Conservation (phyloP, 441 rosid genomes). For the Viola pubescens region DNA sequence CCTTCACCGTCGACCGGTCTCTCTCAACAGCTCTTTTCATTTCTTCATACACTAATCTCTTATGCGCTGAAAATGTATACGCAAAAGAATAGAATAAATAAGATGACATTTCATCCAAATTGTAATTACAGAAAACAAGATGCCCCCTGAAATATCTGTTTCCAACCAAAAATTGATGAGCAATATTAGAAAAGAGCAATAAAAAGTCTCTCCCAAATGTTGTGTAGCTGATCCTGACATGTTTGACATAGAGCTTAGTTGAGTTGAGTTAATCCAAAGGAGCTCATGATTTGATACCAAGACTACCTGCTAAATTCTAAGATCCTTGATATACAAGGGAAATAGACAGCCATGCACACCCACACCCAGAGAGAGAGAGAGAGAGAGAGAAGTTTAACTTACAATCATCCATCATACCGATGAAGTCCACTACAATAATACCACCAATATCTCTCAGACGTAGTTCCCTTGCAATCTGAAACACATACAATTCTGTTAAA, state of each 20-base stretch:
- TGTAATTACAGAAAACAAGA: not conserved
- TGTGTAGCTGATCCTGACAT: too few species aligned
- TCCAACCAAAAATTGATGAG: too few species aligned
- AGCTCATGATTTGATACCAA: not conserved
- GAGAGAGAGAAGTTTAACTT: slow-evolving; percentile 25
- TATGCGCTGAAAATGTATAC: slow-evolving; percentile 55
- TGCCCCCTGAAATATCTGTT: not conserved
- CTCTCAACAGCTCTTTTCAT: slow-evolving; percentile 82
- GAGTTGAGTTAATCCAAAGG: too few species aligned
- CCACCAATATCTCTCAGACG: slow-evolving; percentile 96
- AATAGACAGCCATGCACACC: not conserved
- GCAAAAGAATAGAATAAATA: slow-evolving; percentile 13
- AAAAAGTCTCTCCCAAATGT: too few species aligned
- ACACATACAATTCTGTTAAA: slow-evolving; percentile 15
- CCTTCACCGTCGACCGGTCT: slow-evolving; percentile 83
- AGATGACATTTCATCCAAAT: not conserved
- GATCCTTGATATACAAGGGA: not conserved
- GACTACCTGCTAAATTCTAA: not conserved
- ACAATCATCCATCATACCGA: slow-evolving; percentile 93
- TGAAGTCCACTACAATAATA: slow-evolving; percentile 95
- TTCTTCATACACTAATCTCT: slow-evolving; percentile 84
- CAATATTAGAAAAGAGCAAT: too few species aligned
- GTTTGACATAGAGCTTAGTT: too few species aligned
- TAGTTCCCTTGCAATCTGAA: slow-evolving; percentile 94
- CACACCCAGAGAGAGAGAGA: not conserved